Evolutionary conservation across 2,329 filamentous ascomycete species (phyloP), one percentile per base, ranked within the genome.

Genomic region (Xylaria sp.): DNA sequence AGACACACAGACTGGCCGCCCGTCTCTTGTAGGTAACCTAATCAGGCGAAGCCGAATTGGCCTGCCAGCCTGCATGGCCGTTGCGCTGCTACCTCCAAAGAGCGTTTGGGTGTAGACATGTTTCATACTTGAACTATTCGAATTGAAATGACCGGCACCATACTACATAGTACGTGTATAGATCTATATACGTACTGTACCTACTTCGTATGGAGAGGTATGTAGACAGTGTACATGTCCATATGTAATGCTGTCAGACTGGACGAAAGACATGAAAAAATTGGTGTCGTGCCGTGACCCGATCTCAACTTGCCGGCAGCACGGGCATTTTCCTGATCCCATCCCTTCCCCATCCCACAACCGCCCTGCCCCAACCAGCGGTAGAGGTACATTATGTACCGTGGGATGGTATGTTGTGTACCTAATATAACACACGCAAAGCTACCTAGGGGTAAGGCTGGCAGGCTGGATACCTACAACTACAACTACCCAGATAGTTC

Each of bases 1-100:
- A n/a, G n/a, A n/a, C n/a, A n/a, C n/a, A n/a, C n/a, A n/a, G 18
- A 56, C 41, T 50, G 48, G 47, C 37, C 42, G 37, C 47, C 53
- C n/a, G n/a, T n/a, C 46, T 41, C 44, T 52, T 42, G 48, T 52
- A 48, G 39, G 42, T 42, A 22, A 48, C 29, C 57, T 48, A 52
- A 50, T 54, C 41, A 48, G 48, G 45, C 40, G 40, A 54, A 43
- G 38, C 49, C 50, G 45, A 40, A 37, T 19, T 40, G 19, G 45
- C 39, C 39, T 48, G 50, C 38, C 40, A n/a, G 45, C 39, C 39
- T 48, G 50, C 38, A 44, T 52, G 48, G 50, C 43, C 53, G 41
- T 52, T 51, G 55, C 58, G 49, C 51, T 56, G 50, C 56, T 48
- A 56, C 52, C 56, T 48, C 56, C 56, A 48, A 40, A 47, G 34